Evolutionary conservation across 129 eudicot genomes (phyloP).

Genomic region (Tagetes erecta): DNA sequence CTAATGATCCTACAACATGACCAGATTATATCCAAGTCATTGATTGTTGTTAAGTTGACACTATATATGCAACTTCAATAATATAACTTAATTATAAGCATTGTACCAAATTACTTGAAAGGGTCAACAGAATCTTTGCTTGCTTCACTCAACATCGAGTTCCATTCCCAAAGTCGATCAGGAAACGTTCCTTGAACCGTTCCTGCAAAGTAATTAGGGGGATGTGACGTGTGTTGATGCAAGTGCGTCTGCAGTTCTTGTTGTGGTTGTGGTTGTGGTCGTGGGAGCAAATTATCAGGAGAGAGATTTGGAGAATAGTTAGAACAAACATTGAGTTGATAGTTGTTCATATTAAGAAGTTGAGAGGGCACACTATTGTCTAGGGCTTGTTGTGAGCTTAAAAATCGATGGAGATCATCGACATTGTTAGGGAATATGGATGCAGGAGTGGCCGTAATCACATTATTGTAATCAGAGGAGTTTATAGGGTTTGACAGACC

Average conservation of each 20-base stretch:
- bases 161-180: slow-evolving; percentile 89
- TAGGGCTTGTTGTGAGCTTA: slow-evolving; percentile 59
- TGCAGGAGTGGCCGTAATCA: slow-evolving; percentile 27
- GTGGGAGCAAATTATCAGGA: slow-evolving; percentile 21
- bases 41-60: not conserved
- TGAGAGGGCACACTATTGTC: slow-evolving; percentile 30
- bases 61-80: not conserved
- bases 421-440: slow-evolving; percentile 23
- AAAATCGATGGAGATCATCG: slow-evolving; percentile 54
- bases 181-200: slow-evolving; percentile 35
- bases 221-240: slow-evolving; percentile 19
- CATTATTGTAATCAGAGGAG: slow-evolving; percentile 26
- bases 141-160: slow-evolving; percentile 40
- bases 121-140: slow-evolving; percentile 49
- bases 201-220: slow-evolving; percentile 33
- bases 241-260: slow-evolving; percentile 26
- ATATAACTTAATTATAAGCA: not conserved
- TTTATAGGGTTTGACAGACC: slow-evolving; percentile 43
- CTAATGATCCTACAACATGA: not conserved
- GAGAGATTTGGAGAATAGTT: slow-evolving; percentile 11
- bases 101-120: slow-evolving; percentile 52
- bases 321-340: slow-evolving; percentile 30
- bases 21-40: not conserved
- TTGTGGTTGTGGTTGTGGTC: not conserved
- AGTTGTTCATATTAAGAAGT: slow-evolving; percentile 29